Base-by-base conservation (phyloP, 768 basidiomycete species). In the Amanita thiersii region DNA sequence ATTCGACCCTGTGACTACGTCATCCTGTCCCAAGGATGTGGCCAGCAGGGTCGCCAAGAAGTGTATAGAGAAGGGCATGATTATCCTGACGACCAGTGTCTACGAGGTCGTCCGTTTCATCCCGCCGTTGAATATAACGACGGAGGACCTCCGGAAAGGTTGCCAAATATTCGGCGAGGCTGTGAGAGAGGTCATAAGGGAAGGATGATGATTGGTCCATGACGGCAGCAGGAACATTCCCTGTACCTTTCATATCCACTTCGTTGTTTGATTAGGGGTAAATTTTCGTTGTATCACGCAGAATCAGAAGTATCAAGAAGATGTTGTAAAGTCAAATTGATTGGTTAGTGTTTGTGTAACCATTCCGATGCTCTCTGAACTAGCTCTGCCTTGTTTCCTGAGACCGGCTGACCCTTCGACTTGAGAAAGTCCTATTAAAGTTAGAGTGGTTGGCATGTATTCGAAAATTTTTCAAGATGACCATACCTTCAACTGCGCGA, bases 51-150 rank as follows among this genome's bases (percentile, higher is more conserved):
- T 96, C 6, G 73, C 85, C 46, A 77, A 77, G 55, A 78, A 74
- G 53, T 96, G 92, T 59, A 68, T 89, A 47, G 86, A 91, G 56
- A 82, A 86, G 56, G 90, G 87, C 15, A 62, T 97, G 67, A 58
- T 96, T 37, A 75, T 94, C 29, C 67, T 97, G 44, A 94, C 93
- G 9, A 96, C 93, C 18, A 88, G 85, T 38, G 71, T 87, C 18
- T 93, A 86, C 58, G 85, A 93, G 58, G 83, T 84, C 10, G 66
- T 96, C 44, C 70, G 92, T 54, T 96, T 98, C 69, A 97, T 98
- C 53, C 94, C 94, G 3, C 77, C 94, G 11, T 61, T 97, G 52
- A 93, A 89, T 56, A 75, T 94, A 47, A 75, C 72, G 17, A 60
- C 76, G 59, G 74, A 70, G 56, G 89, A 97, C 56, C 63, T 96